Evolutionary conservation across 2,329 filamentous ascomycete genomes (phyloP), one percentile per base, ranked within the genome.

Genomic region (Beauveria sp.): DNA sequence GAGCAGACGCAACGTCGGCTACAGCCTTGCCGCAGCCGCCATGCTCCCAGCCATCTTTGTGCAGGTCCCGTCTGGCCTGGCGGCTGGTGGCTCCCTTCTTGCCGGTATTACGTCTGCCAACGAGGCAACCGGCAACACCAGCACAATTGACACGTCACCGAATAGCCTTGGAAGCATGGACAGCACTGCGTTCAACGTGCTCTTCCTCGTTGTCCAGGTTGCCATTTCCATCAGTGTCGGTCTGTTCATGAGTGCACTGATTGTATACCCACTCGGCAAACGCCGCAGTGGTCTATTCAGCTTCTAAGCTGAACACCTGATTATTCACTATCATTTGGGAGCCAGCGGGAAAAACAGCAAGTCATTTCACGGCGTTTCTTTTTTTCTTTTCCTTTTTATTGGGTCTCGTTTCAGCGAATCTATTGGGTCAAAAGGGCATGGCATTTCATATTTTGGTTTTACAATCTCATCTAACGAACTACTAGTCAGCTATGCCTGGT

Each of bases 11-110:
- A 74, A 78, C 7, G 75, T 85, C 6, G 86, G 88, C 14, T 91
- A 93, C 71, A 89, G 89, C 1, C 83, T 96, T 2, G 92, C 92
- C 0, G 91, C 91, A 0, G 90, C 91, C 0, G 88, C 90, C 1
- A 90, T 96, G 80, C 77, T 96, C 10, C 92, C 92, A 0, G 92
- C 89, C 5, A 96, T 96, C 65, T 96, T 96, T 65, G 83, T 88
- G 2, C 84, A 86, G 65, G 85, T 88, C 28, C 85, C 85, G 0
- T 84, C 81, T 22, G 83, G 84, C 31, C 74, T 88, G n/a, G 85
- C 85, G 3, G 83, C 83, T 0, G 79, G 79, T 31, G 84, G 84
- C 1, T 85, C 83, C 16, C 73, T 88, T 20, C 72, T 87, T 5
- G 80, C 82, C 8, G 84, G 85, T 18, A 74, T 88, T 60, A 78